Evolutionary conservation across 2,329 filamentous ascomycete species (phyloP).

Genomic region (Lachnellula arida): DNA sequence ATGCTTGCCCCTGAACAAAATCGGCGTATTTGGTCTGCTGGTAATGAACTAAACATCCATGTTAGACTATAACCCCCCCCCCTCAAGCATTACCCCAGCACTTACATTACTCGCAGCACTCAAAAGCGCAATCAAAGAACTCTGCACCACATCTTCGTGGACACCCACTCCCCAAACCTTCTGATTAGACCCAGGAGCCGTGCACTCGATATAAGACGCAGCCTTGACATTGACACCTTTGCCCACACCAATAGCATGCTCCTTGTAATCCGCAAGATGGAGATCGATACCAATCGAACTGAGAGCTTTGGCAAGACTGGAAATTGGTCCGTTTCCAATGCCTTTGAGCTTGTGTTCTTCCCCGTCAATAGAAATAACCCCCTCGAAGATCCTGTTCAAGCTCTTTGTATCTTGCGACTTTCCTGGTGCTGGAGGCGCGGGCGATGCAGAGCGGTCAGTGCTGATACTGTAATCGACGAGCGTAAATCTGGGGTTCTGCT

Average conservation of each 20-base stretch:
- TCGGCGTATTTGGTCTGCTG: conserved; percentile 64
- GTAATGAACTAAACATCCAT: conserved; percentile 58
- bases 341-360: conserved; percentile 74
- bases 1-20: conserved; percentile 55
- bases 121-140: conserved; percentile 78
- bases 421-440: conserved; percentile 61
- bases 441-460: conserved; percentile 73
- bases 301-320: conserved; percentile 78
- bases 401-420: conserved; percentile 74
- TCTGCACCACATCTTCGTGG: conserved; percentile 88
- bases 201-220: conserved; percentile 94
- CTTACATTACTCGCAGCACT: conserved; percentile 82
- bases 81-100: conserved; percentile 21
- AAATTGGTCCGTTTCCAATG: conserved; percentile 85
- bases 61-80: conserved; percentile 6
- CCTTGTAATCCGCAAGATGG: conserved; percentile 92
- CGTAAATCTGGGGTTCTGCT: conserved; percentile 76
- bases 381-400: conserved; percentile 76
- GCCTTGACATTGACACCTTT: conserved; percentile 76
- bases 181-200: conserved; percentile 57
- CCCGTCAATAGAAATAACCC: conserved; percentile 78
- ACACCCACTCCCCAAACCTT: conserved; percentile 89
- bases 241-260: conserved; percentile 75
- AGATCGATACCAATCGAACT: conserved; percentile 75
- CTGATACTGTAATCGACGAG: conserved; percentile 90